Base-by-base conservation (phyloP, 371 early-diverging fungal genomes). In the Actinomucor elegans region DNA sequence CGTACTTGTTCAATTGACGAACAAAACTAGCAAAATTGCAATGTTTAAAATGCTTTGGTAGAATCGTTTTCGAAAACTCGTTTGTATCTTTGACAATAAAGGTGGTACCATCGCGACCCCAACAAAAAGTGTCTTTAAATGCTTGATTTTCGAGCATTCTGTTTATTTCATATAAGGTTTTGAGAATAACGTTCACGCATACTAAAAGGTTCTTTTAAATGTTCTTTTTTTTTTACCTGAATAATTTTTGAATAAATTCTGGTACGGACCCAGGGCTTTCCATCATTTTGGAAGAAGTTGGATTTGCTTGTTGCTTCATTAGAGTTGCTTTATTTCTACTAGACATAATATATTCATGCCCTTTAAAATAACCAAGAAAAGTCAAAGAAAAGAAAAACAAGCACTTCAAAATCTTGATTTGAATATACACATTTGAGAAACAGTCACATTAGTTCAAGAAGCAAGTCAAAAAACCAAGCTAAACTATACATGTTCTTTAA, bases 1-100 rank as follows among this genome's bases (percentile, higher is more conserved):
- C 98, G 57, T 98, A 98, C 73, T 93, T 98, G 76, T 98, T 98
- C 4, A 98, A 81, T 62, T 98, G 98, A 27, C 98, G 85, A 15
- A 96, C 92, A 80, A 98, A 96, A 47, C 89, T 90, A 12, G 93
- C 88, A 70, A 95, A 90, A 63, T 97, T 96, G 65, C 86, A 89
- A 75, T 96, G 95, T 66, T 94, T 94, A 67, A 96, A 96, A 64
- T 91, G 89, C 24, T 79, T 79, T 14, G 93, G 92, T 8, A 97
- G 69, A 45, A 95, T 84, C 11, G 68, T 64, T 53, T 81, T 84
- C 18, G 83, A 77, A 58, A 92, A 93, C 45, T 80, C 85, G 42
- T 79, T 83, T 27, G 87, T 86, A 55, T 94, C 86, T 53, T 82
- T 81, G 50, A 95, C 92, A 23, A 94, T 72, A 73, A 97, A 96